Evolutionary conservation across 352 stramenopile genomes (phyloP), one percentile per base, ranked within the genome.

Genomic region (Globisporangium paddicum): DNA sequence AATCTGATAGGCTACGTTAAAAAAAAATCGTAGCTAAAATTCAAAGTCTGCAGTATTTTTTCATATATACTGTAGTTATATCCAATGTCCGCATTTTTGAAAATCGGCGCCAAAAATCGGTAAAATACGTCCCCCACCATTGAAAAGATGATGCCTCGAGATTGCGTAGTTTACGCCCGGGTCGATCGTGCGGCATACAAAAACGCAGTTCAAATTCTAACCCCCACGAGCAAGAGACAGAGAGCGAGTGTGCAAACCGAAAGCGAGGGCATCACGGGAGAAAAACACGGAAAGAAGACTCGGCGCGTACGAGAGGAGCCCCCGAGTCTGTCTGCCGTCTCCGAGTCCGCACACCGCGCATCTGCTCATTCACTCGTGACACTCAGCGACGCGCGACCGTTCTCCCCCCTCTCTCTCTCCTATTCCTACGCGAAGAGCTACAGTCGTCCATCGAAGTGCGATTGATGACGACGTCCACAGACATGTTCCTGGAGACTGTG

Each of bases 401-500:
- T 3, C 3, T 32, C 28, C 28, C 28, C 28, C 6, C 28, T 6
- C 28, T 32, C 6, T 6, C 6, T 32, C 28, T 32, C 28, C 28
- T 32, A 37, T 28, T 6, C 26, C 46, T 25, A 9, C 45, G 45
- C 14, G 46, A 52, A 52, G 46, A 52, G 46, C 46, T 25, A 38
- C 42, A 23, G 19, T n/a, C 26, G 46, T 26, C n/a, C 11, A 26
- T 19, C 10, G n/a, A 47, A 26, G 41, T 26, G 41, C 41, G 10
- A 53, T 35, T 28, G 34, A 81, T 76, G 67, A 69, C 68, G 26
- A 76, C 67, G 47, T 49, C 67, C 4, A 68, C 64, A 25, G 65
- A 71, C 26, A 74, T 67, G 62, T 89, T 76, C 57, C 73, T 92
- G 51, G 79, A 92, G 62, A 92, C 79, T 2, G 82, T 92, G 32